A percentile compares a stretch with the other conserved stretches of the same genome.
phyloP scores from a whole-genome alignment of 345 rosid species.

The Pugionium cornutum region DNA sequence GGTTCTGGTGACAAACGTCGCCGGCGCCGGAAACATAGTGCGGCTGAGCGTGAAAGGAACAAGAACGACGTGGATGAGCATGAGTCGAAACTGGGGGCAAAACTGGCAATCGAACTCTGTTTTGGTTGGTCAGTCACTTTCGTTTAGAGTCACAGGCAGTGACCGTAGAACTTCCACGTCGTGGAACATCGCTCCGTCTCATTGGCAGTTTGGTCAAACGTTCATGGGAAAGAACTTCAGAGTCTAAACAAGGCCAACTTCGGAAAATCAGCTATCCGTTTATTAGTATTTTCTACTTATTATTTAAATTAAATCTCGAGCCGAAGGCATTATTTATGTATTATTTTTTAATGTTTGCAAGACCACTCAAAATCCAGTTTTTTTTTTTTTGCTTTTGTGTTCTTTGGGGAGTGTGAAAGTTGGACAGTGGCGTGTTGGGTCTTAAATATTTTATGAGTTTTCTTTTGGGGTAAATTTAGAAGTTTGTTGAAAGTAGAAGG shows the following conservation, averaged over 20 bases:
- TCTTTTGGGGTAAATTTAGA: conserved; percentile 29
- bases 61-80: conserved; percentile 53
- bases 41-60: conserved; percentile 55
- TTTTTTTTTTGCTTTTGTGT: conserved; percentile 8
- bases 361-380: conserved; percentile 19
- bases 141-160: conserved; percentile 61
- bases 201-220: conserved; percentile 78
- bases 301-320: conserved; percentile 17
- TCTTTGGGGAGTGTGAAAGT: conserved; percentile 35
- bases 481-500: conserved; percentile 32
- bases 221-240: conserved; percentile 70
- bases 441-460: conserved; percentile 15
- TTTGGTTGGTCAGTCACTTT: conserved; percentile 59
- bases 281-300: conserved; percentile 18
- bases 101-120: conserved; percentile 67
- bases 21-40: conserved; percentile 59
- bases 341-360: conserved; percentile 13
- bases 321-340: conserved; percentile 35
- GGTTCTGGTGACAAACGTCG: conserved; percentile 62
- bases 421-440: conserved; percentile 24
- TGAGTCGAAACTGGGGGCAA: conserved; percentile 75
- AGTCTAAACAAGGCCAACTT: conserved; percentile 37
- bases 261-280: conserved; percentile 3
- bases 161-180: conserved; percentile 68
- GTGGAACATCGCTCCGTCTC: conserved; percentile 66